phyloP scores from a whole-genome alignment of 1,284 basidiomycete genomes.

The Microbotryum scabiosae region DNA sequence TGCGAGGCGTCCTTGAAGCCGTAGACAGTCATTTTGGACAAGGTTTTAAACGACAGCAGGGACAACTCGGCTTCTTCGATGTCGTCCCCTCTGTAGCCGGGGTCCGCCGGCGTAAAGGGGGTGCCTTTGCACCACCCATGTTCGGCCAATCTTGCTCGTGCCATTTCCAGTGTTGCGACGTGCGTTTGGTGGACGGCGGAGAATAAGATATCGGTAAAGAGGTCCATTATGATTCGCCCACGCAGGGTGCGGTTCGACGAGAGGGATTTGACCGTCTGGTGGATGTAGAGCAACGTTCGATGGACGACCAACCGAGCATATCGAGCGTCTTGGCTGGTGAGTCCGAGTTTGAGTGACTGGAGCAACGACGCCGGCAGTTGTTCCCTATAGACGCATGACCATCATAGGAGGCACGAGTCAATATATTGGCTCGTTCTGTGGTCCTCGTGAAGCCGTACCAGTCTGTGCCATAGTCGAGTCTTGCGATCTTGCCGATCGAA shows the following conservation, averaged over 20 bases:
- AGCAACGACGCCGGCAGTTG: conserved; percentile 28
- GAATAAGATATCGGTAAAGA: conserved; percentile 19
- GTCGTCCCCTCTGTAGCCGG: not conserved
- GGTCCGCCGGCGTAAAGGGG: too few species aligned
- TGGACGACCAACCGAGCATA: conserved; percentile 22
- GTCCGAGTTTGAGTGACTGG: conserved; percentile 17
- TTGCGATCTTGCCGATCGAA: conserved; percentile 32
- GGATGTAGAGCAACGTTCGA: conserved; percentile 29
- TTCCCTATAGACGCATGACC: conserved; percentile 18
- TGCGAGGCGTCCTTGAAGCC: conserved; percentile 23
- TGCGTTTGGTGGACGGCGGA: conserved; percentile 10
- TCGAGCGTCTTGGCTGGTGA: conserved; percentile 8
- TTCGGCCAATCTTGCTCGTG: too few species aligned
- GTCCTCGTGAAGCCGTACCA: conserved; percentile 17
- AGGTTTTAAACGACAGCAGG: conserved; percentile 26
- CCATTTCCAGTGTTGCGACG: too few species aligned
- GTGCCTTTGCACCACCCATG: too few species aligned
- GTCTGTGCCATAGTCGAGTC: conserved; percentile 29
- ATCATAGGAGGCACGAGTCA: not conserved
- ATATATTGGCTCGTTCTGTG: too few species aligned
- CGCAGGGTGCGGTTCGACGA: conserved; percentile 31
- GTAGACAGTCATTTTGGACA: conserved; percentile 29
- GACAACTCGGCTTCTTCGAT: conserved; percentile 17
- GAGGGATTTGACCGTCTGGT: conserved; percentile 30
- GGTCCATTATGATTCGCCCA: conserved; percentile 25